A percentile compares a stretch with the other conserved stretches of the same genome.
These are phyloP conservation scores for Tetracladium maxilliforme DNA, from an alignment of 2,329 filamentous ascomycete species.

Conservation along the genomic window DNA sequence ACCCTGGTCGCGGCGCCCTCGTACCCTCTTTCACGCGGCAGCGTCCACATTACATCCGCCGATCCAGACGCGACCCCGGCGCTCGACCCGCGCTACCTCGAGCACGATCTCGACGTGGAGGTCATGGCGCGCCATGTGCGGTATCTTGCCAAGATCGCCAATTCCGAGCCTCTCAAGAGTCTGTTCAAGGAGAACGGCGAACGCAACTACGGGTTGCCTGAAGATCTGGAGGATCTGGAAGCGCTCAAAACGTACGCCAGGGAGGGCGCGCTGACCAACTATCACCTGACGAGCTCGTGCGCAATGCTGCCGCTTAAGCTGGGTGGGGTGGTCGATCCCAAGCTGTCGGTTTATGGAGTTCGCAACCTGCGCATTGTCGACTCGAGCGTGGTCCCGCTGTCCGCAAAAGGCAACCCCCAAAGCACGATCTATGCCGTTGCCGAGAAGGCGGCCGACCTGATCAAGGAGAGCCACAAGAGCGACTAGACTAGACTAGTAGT, in stretches of 20 bases:
- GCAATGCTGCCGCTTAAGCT: too few species aligned
- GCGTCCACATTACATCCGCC: slow-evolving; percentile 21
- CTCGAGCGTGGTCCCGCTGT: slow-evolving; percentile 39
- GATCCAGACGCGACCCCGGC: slow-evolving; percentile 16
- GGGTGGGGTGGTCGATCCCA: slow-evolving; percentile 35
- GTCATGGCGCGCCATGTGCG: slow-evolving; percentile 19
- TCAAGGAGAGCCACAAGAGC: slow-evolving; percentile 1
- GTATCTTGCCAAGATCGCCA: slow-evolving; percentile 15
- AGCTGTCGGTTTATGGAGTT: slow-evolving; percentile 35
- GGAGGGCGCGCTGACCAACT: slow-evolving; percentile 2
- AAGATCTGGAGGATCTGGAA: slow-evolving; percentile 10
- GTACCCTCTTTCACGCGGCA: slow-evolving; percentile 24
- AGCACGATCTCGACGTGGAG: slow-evolving; percentile 25
- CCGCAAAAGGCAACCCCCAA: too few species aligned
- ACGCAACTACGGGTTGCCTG: slow-evolving; percentile 9
- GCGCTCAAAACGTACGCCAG: slow-evolving; percentile 8
- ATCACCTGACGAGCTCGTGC: slow-evolving; percentile 4
- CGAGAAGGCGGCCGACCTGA: slow-evolving; percentile 8
- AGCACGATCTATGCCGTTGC: slow-evolving; percentile 6
- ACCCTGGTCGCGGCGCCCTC: slow-evolving; percentile 15
- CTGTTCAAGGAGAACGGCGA: slow-evolving; percentile 15
- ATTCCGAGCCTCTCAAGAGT: slow-evolving; percentile 13
- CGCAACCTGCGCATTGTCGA: slow-evolving; percentile 37
- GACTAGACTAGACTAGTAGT: neutral
- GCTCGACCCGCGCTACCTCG: slow-evolving; percentile 26